These are phyloP conservation scores for Aurifilum marmelostoma DNA, from an alignment of 2,329 filamentous ascomycete genomes.

Conservation along the genomic window DNA sequence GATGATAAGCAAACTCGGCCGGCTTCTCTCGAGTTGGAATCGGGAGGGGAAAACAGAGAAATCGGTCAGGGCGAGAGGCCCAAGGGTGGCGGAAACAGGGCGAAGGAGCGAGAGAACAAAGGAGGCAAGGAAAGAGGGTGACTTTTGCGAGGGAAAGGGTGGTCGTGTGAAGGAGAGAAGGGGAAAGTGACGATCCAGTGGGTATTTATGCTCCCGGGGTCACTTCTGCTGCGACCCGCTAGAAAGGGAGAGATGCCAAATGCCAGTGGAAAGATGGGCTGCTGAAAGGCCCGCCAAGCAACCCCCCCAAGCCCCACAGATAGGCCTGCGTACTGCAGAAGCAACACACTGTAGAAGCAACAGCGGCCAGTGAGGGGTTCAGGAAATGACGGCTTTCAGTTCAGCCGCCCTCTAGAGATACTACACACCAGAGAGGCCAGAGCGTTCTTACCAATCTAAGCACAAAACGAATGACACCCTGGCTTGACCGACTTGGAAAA, in stretches of 20 bases:
- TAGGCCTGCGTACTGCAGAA: background rate
- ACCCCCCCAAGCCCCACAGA: constrained; percentile 10
- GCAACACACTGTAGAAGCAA: background rate
- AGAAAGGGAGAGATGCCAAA: constrained; percentile 2
- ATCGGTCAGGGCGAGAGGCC: background rate
- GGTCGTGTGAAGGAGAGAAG: constrained; percentile 9
- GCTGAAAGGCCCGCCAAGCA: constrained; percentile 18
- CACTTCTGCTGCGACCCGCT: constrained; percentile 12
- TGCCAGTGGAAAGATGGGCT: constrained; percentile 23
- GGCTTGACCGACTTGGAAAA: background rate
- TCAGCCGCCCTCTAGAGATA: background rate
- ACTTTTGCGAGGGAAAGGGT: background rate
- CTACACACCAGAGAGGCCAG: background rate
- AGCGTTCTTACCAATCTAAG: background rate
- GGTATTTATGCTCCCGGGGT: constrained; percentile 27
- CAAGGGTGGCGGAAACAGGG: constrained; percentile 11
- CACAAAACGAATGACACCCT: background rate
- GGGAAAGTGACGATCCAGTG: constrained; percentile 19
- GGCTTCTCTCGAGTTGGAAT: background rate
- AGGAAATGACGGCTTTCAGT: background rate
- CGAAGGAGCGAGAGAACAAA: constrained; percentile 18
- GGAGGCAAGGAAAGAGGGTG: constrained; percentile 6
- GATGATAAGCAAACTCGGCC: constrained; percentile 1
- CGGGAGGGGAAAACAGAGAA: background rate
- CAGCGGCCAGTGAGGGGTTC: background rate